These are phyloP conservation scores for Parmelia sp. DNA, from an alignment of 495 filamentous ascomycete genomes.

Conservation along the genomic window DNA sequence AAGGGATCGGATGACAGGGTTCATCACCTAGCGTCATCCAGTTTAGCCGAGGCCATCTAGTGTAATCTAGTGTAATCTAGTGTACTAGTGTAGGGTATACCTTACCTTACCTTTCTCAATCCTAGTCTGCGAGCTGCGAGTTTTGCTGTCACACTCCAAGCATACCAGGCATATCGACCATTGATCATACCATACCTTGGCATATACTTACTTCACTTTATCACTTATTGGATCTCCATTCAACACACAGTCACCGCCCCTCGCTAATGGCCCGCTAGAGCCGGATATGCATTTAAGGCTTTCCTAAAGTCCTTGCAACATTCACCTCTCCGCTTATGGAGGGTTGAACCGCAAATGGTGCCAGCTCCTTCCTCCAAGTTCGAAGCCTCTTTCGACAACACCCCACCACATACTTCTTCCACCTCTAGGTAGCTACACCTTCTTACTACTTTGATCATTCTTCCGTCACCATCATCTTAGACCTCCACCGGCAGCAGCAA, in stretches of 20 bases:
- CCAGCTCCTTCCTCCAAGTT: slow-evolving; percentile 44
- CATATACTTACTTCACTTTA: slow-evolving; percentile 1
- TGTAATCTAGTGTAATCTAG: too few relatives aligned
- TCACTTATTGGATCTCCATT: background rate
- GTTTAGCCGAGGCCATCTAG: slow-evolving; percentile 15
- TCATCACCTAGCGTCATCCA: background rate
- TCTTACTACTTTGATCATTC: slow-evolving; percentile 13
- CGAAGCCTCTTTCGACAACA: slow-evolving; percentile 31
- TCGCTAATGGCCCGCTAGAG: slow-evolving; percentile 2
- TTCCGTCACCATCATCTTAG: slow-evolving; percentile 15
- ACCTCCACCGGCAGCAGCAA: slow-evolving; percentile 15
- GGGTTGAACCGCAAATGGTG: slow-evolving; percentile 39
- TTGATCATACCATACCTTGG: background rate
- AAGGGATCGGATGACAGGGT: slow-evolving; percentile 4
- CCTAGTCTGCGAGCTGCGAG: slow-evolving; percentile 10
- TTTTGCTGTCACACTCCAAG: slow-evolving; percentile 1
- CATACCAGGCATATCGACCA: background rate
- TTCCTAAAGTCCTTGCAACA: slow-evolving; percentile 15
- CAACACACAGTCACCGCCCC: slow-evolving; percentile 5
- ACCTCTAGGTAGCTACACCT: slow-evolving; percentile 23
- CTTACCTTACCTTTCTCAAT: background rate
- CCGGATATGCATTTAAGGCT: slow-evolving; percentile 13
- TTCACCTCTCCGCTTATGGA: slow-evolving; percentile 36
- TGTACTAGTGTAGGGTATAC: background rate
- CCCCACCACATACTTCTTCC: slow-evolving; percentile 13